These are phyloP conservation scores for Colletotrichum destructivum DNA, from an alignment of 2,329 filamentous ascomycete genomes.

Conservation along the genomic window DNA sequence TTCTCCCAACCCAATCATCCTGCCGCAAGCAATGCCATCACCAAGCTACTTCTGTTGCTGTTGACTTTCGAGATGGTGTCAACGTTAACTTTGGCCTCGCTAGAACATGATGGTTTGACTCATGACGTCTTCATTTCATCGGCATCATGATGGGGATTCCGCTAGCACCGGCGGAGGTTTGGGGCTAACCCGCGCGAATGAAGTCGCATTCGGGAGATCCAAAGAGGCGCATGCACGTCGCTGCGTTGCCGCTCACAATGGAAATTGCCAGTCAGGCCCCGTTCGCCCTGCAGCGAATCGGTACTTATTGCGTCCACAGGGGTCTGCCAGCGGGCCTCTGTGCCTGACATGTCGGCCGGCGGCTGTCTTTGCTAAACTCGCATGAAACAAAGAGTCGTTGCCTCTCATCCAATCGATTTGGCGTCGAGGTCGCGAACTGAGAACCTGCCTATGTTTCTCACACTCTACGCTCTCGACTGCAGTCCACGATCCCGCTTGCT, in stretches of 20 bases:
- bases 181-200: conserved; percentile 15
- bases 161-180: conserved; percentile 5
- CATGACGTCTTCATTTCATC: neutral
- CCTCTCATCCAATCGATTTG: conserved; percentile 38
- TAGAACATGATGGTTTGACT: neutral
- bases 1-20: neutral
- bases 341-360: conserved; percentile 37
- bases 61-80: neutral
- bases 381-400: conserved; percentile 36
- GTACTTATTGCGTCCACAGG: conserved; percentile 34
- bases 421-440: conserved; percentile 31
- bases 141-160: conserved; percentile 23
- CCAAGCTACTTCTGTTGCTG: neutral
- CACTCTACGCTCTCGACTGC: conserved; percentile 22
- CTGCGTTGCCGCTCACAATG: conserved; percentile 38
- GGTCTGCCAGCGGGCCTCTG: conserved; percentile 24
- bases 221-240: conserved; percentile 9
- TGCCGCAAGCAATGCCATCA: neutral
- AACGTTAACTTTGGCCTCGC: neutral
- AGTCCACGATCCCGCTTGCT: neutral
- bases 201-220: conserved; percentile 29
- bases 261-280: conserved; percentile 16
- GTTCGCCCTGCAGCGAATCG: conserved; percentile 28
- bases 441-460: conserved; percentile 31
- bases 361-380: conserved; percentile 40